A percentile compares a stretch with the other conserved stretches of the same genome.
These are phyloP conservation scores for Candida oleophila DNA, from an alignment of 805 yeast genomes.

Conservation along the genomic window DNA sequence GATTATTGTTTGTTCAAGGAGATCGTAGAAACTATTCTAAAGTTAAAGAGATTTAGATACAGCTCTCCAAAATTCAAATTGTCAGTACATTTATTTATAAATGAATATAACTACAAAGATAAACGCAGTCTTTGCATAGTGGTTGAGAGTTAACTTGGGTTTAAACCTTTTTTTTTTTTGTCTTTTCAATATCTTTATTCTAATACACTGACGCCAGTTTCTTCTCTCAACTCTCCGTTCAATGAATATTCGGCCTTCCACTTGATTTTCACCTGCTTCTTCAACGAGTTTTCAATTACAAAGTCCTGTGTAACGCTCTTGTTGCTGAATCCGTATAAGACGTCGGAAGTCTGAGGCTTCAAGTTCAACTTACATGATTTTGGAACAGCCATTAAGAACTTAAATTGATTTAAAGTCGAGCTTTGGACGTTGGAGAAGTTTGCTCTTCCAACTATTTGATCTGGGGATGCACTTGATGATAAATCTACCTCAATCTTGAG, in stretches of 20 bases:
- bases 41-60: too few species aligned
- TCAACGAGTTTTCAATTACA: slow-evolving; percentile 30
- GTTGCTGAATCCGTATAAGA: slow-evolving; percentile 45
- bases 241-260: slow-evolving; percentile 66
- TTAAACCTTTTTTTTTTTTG: too few species aligned
- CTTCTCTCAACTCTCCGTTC: slow-evolving; percentile 50
- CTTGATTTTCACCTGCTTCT: slow-evolving; percentile 58
- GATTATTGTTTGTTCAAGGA: not conserved
- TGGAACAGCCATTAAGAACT: slow-evolving; percentile 71
- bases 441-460: slow-evolving; percentile 43
- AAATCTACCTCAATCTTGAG: slow-evolving; percentile 51
- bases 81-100: not conserved
- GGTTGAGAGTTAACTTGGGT: too few species aligned
- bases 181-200: slow-evolving; percentile 7
- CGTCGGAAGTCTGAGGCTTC: slow-evolving; percentile 59
- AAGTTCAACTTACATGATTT: slow-evolving; percentile 56
- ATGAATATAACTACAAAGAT: too few species aligned
- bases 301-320: slow-evolving; percentile 57
- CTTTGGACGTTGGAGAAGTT: slow-evolving; percentile 51
- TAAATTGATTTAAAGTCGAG: slow-evolving; percentile 47
- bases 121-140: too few species aligned
- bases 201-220: slow-evolving; percentile 51
- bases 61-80: too few species aligned
- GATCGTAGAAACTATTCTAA: too few species aligned
- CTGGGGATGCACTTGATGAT: slow-evolving; percentile 31